Evolutionary conservation across 139 green algal genomes (phyloP).

Genomic region (Chlamydomonas incerta): DNA sequence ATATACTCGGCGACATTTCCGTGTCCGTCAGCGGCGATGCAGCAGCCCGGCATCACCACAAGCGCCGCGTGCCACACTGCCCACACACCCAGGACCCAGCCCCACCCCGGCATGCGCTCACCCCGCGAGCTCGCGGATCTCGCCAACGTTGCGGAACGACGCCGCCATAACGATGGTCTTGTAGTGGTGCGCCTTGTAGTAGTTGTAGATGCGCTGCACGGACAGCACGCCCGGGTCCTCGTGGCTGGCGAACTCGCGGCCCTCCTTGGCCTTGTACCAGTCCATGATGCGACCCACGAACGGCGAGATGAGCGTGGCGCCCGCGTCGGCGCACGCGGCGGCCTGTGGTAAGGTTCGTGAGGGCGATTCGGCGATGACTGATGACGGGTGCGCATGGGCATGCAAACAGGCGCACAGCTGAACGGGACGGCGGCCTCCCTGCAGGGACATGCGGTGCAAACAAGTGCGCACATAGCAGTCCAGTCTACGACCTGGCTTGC

Average conservation of each 20-base stretch:
- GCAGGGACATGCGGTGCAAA: not conserved
- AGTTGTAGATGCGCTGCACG: constrained; percentile 85
- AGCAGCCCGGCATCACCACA: too few relatives aligned
- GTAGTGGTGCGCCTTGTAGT: constrained; percentile 86
- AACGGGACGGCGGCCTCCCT: too few relatives aligned
- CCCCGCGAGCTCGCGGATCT: constrained; percentile 89
- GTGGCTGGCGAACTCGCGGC: constrained; percentile 68
- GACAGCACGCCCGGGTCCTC: constrained; percentile 84
- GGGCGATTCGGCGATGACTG: too few relatives aligned
- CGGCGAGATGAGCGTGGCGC: constrained; percentile 86
- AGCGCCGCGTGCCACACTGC: too few relatives aligned
- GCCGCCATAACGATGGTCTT: constrained; percentile 91
- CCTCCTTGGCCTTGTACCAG: constrained; percentile 82
- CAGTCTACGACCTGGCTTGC: too few relatives aligned
- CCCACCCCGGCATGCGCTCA: constrained; percentile 22
- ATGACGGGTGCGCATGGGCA: too few relatives aligned
- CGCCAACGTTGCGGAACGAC: constrained; percentile 88
- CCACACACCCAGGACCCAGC: too few relatives aligned
- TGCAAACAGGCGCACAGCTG: too few relatives aligned
- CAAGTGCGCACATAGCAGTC: too few relatives aligned
- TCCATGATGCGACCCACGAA: constrained; percentile 96
- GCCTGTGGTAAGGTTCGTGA: constrained; percentile 69
- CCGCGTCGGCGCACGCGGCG: constrained; percentile 84
- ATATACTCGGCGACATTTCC: too few relatives aligned
- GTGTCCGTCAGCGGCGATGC: too few relatives aligned